Base-by-base conservation (phyloP, 371 early-diverging fungal genomes). In the Apophysomyces elegans region DNA sequence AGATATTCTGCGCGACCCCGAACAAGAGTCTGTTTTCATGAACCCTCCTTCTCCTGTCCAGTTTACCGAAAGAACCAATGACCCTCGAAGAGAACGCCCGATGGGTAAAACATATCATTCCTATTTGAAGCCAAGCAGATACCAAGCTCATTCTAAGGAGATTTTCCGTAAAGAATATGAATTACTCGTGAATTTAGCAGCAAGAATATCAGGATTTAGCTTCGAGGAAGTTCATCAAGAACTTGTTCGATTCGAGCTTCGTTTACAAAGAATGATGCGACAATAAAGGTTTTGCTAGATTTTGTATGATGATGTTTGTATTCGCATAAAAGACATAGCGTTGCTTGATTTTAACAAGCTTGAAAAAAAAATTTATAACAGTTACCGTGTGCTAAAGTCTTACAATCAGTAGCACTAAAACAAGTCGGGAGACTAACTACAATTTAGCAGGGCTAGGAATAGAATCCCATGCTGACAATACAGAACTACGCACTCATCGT, bases 211-310 rank as follows among this genome's bases (percentile, higher is more conserved):
- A 26, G 54, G 54, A 4, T 50, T 50, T 5, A 21, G 21, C 4
- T 50, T 50, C 11, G 54, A 50, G 54, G 4, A 21, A 9, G 21
- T 50, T 9, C n/a, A 50, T 21, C 9, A 50, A 11, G 54, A 21
- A 21, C 54, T 50, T 21, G 54, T 50, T 50, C 54, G 9, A n/a
- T 50, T 50, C 21, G 54, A 50, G 21, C 21, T 21, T 11, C 54
- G 54, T 21, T 50, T 50, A 11, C 21, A 50, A 21, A 50, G 21
- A 50, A 50, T 50, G 54, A 50, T 50, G 54, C 16, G 41, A 41
- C 41, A 41, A 41, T 41, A 41, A 41, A 41, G 3, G 41, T 41
- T 11, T 41, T 41, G 41, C 41, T 13, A 41, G 41, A 41, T 5
- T 41, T 2, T 41, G 4, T 41, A 8, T 41, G 41, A 11, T 41